A percentile compares a stretch with the other conserved stretches of the same genome.
Conservation (phyloP, 352 stramenopile species). For the Pythium angustatum region DNA sequence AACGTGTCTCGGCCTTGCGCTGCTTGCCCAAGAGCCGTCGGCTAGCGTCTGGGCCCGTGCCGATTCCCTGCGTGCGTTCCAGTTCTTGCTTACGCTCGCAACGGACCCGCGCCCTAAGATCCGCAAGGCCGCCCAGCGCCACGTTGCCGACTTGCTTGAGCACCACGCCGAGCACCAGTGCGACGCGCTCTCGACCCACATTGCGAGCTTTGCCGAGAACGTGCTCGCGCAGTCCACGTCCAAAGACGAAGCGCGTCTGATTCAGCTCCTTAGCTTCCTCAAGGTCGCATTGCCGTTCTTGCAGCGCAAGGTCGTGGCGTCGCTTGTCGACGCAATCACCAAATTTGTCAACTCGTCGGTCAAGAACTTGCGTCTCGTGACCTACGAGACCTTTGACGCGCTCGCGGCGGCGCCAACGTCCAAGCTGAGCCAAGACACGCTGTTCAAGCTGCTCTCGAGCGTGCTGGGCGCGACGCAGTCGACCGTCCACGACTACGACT, state of each 20-base stretch:
- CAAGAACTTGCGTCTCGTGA: constrained; percentile 78
- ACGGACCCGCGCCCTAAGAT: constrained; percentile 85
- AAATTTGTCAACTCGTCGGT: constrained; percentile 77
- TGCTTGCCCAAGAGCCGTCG: constrained; percentile 77
- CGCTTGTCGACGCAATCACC: constrained; percentile 67
- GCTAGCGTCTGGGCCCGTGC: constrained; percentile 59
- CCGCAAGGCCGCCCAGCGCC: constrained; percentile 78
- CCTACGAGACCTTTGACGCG: constrained; percentile 70
- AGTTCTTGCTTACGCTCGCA: constrained; percentile 72
- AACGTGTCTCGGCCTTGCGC: constrained; percentile 56
- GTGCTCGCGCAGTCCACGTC: constrained; percentile 60
- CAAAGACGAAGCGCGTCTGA: constrained; percentile 74
- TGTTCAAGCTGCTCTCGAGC: constrained; percentile 59
- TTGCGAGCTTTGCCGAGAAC: constrained; percentile 85
- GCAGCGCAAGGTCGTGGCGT: constrained; percentile 79
- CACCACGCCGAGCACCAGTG: constrained; percentile 68
- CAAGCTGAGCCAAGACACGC: constrained; percentile 64
- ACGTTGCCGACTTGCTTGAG: constrained; percentile 71
- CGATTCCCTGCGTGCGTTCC: constrained; percentile 75
- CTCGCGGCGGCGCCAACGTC: constrained; percentile 53
- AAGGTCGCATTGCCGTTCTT: constrained; percentile 76
- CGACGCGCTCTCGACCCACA: constrained; percentile 84
- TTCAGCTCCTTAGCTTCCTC: constrained; percentile 82
- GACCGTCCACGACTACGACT: constrained; percentile 57
- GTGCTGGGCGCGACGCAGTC: constrained; percentile 66